Percentiles rank a stretch among this genome's conserved stretches.
Evolutionary conservation across 345 rosid species (phyloP).

Genomic region (Carallia pectinifolia): DNA sequence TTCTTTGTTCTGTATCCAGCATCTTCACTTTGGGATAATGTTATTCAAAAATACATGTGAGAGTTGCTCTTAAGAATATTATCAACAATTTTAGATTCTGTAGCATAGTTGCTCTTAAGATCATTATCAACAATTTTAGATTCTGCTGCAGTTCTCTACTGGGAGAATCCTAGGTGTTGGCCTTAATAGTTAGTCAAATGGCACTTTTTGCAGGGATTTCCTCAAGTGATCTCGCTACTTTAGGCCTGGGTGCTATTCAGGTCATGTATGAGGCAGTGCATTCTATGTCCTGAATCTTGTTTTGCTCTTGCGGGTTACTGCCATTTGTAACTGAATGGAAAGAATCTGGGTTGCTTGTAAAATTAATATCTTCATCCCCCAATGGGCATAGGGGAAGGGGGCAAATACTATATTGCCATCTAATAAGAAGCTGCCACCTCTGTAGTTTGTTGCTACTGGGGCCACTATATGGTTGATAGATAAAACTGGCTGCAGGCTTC

Average conservation of each 20-base stretch:
- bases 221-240: constrained; percentile 28
- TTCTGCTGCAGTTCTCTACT: no score
- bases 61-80: neutral
- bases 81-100: neutral
- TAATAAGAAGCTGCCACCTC: neutral
- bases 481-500: constrained; percentile 31
- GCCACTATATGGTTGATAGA: constrained; percentile 31
- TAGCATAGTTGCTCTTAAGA: neutral
- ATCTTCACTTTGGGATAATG: neutral
- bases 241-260: constrained; percentile 29
- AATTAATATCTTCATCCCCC: neutral
- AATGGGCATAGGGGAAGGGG: neutral
- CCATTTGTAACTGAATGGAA: neutral
- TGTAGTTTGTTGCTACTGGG: constrained; percentile 25
- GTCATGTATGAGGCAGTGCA: neutral
- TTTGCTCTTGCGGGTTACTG: neutral
- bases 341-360: neutral
- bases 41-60: neutral
- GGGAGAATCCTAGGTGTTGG: neutral
- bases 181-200: neutral
- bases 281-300: neutral
- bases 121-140: constrained; percentile 3
- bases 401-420: neutral
- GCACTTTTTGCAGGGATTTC: constrained; percentile 19
- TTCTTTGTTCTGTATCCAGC: neutral